Base-by-base conservation (phyloP, 345 rosid species). In the Linum tenue region DNA sequence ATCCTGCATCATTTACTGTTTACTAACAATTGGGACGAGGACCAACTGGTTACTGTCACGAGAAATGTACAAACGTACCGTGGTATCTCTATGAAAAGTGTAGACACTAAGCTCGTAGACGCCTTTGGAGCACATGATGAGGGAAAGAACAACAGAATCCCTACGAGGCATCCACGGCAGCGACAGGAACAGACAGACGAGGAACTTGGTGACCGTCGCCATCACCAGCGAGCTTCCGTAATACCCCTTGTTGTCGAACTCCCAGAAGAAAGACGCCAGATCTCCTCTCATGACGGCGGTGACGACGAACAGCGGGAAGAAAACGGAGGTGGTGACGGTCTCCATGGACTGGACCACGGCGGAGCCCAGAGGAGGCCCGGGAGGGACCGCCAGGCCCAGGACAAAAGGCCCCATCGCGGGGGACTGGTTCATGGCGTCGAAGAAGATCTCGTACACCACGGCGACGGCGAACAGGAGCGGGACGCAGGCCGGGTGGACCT, bases 351-450 rank as follows among this genome's bases (percentile, higher is more conserved):
- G 72, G 1, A 67, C 69, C 55, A 83, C 55, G 2, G 72, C 44
- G 15, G 85, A 77, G 43, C 82, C 85, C 41, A 84, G 10, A 0
- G 86, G 84, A 1, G 86, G 79, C 0, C 84, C 86, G 6, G 70
- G 56, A 0, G 86, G 84, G 4, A 80, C 65, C 42, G 79, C 73
- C 63, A 84, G 73, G 11, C 88, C 85, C 3, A 77, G 2, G 59
- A 77, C 5, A 16, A 79, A 65, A 1, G 84, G 72, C 0, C 80
- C 78, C 0, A 77, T 1, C 55, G 58, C 40, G 60, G 39, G 22
- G 65, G 53, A 9, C 41, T 8, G 61, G 51, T 40, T 7, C 56
- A 67, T 17, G 3, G 14, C 1, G 39, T 75, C 67, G 55, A 61
- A 7, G 9, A 40, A 61, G 31, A 55, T 12, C 14, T 65, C 12